Base-by-base conservation (phyloP, 2,329 filamentous ascomycete genomes). In the Colletotrichum paranaense region DNA sequence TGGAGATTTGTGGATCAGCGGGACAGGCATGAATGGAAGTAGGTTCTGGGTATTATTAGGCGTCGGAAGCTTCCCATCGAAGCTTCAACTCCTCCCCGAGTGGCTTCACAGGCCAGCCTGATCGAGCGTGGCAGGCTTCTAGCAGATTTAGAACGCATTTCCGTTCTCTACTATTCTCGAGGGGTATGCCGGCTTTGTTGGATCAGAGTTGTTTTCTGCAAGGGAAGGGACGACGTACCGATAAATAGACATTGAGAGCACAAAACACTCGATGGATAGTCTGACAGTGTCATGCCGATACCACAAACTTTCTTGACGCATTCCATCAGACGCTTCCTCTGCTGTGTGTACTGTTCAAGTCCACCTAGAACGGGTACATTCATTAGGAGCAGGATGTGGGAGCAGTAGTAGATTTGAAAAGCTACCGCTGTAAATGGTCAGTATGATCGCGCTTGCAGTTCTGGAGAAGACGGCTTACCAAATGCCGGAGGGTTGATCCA, bases 231-330 rank as follows among this genome's bases (percentile, higher is more conserved):
- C 4, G 16, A 57, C 75, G 12, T 62, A 76, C 75, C 76, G 16
- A 77, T 76, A 24, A 73, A 77, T 16, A 76, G 56, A 28, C 74
- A 76, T 32, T 81, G 78, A 22, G 76, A 78, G 46, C 72, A 77
- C 69, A 78, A 69, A 62, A 77, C 71, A 32, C 76, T 78, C 0
- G 76, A 77, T 3, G 76, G 76, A 56, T 76, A 75, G 16, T 77
- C 76, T 5, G 69, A 76, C 4, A 76, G 59, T 7, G 75, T 75
- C 74, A 76, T 59, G 38, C 63, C 77, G n/a, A 78, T 78, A 5
- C 77, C 76, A 32, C 77, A 77, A 1, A 76, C 76, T 22, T 76
- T 72, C 24, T 73, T 70, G n/a, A 76, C 73, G 26, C 74, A 74
- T 5, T 75, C 67, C 65, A 77, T 74, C 5, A 78, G 73, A 9